phyloP scores from a whole-genome alignment of 2,329 filamentous ascomycete species.

The Colletotrichum cereale region DNA sequence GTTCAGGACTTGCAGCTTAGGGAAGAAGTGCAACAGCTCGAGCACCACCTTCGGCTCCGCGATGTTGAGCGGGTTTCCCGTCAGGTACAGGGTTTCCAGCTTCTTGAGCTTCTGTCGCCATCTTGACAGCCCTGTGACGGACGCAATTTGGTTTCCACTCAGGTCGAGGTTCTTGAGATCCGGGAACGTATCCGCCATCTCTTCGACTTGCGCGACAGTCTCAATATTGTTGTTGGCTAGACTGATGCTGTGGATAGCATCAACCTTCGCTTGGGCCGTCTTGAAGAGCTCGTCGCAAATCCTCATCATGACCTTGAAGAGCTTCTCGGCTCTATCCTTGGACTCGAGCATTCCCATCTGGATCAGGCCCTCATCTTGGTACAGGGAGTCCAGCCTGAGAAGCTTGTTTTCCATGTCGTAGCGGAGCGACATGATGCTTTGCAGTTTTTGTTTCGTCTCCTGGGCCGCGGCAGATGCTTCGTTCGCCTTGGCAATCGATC shows the following conservation, averaged over 20 bases:
- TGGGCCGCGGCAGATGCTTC: conserved; percentile 64
- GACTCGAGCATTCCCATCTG: conserved; percentile 81
- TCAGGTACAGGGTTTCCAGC: conserved; percentile 84
- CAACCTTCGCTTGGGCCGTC: conserved; percentile 76
- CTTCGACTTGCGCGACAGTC: conserved; percentile 78
- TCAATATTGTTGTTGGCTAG: conserved; percentile 84
- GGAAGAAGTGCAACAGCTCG: conserved; percentile 85
- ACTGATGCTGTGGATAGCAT: conserved; percentile 84
- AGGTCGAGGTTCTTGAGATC: conserved; percentile 91
- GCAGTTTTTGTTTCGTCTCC: conserved; percentile 77
- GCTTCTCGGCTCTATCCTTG: conserved; percentile 81
- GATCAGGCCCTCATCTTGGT: conserved; percentile 77
- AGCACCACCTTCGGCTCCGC: conserved; percentile 71
- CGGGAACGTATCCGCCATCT: conserved; percentile 83
- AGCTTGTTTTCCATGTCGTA: conserved; percentile 81
- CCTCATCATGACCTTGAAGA: conserved; percentile 92
- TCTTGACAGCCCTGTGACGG: conserved; percentile 73
- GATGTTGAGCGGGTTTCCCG: conserved; percentile 79
- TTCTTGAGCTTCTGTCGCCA: conserved; percentile 86
- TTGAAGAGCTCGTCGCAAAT: conserved; percentile 85
- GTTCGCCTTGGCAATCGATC: conserved; percentile 59
- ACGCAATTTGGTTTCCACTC: conserved; percentile 83
- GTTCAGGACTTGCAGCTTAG: conserved; percentile 82
- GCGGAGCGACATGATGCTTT: conserved; percentile 77
- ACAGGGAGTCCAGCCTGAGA: conserved; percentile 84